These are phyloP conservation scores for Arthrinium puccinioides DNA, from an alignment of 2,329 filamentous ascomycete genomes.

Conservation along the genomic window DNA sequence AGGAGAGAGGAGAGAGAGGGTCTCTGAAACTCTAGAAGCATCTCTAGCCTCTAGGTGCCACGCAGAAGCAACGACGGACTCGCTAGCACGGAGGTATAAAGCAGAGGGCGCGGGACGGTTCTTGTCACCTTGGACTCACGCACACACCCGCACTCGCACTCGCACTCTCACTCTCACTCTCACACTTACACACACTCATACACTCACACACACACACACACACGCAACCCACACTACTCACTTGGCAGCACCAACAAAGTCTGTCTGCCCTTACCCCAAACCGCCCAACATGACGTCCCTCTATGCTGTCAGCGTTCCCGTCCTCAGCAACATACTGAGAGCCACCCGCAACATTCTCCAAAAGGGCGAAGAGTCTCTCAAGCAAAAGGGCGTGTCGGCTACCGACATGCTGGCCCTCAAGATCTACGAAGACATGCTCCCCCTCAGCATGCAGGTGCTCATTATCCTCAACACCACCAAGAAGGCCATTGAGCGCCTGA, in stretches of 20 bases:
- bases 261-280: background rate
- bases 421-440: slow-evolving; percentile 32
- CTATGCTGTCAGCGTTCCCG: slow-evolving; percentile 28
- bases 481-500: slow-evolving; percentile 23
- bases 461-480: slow-evolving; percentile 20
- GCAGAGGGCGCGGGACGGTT: too few relatives aligned
- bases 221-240: too few relatives aligned
- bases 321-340: slow-evolving; percentile 20
- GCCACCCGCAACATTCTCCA: slow-evolving; percentile 23
- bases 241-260: background rate
- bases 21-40: too few relatives aligned
- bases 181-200: too few relatives aligned
- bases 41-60: too few relatives aligned
- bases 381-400: slow-evolving; percentile 6
- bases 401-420: slow-evolving; percentile 18
- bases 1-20: too few relatives aligned
- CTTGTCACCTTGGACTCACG: too few relatives aligned
- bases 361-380: slow-evolving; percentile 23
- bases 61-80: too few relatives aligned
- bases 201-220: too few relatives aligned
- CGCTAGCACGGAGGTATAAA: too few relatives aligned
- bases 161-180: too few relatives aligned
- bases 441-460: slow-evolving; percentile 30
- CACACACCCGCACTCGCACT: too few relatives aligned
- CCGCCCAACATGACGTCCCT: slow-evolving; percentile 18